Percentiles rank a stretch among this genome's conserved stretches.
These are phyloP conservation scores for Trichocladium antarcticum DNA, from an alignment of 495 filamentous ascomycete genomes.

Conservation along the genomic window DNA sequence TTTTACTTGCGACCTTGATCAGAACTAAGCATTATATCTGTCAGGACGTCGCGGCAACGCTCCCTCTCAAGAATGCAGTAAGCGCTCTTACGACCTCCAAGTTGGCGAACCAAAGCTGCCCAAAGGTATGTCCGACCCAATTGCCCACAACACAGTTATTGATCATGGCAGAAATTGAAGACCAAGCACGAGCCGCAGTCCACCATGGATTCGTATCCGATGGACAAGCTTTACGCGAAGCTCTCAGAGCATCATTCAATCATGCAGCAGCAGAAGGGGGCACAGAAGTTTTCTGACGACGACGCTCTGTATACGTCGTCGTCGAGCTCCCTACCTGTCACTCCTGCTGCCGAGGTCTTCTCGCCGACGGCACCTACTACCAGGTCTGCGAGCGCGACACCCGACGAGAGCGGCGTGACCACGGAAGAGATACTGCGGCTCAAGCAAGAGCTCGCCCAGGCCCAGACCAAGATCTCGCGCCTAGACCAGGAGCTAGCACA, in stretches of 20 bases:
- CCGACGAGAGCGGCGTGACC: slow-evolving; percentile 21
- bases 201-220: slow-evolving; percentile 28
- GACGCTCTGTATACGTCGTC: slow-evolving; percentile 31
- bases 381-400: slow-evolving; percentile 35
- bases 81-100: slow-evolving; percentile 38
- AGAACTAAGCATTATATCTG: not conserved
- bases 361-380: slow-evolving; percentile 32
- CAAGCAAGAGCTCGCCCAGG: slow-evolving; percentile 66
- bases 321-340: slow-evolving; percentile 45
- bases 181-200: slow-evolving; percentile 32
- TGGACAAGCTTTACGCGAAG: slow-evolving; percentile 55
- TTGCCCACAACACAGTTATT: not conserved
- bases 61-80: slow-evolving; percentile 33
- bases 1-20: not conserved
- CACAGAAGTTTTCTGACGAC: slow-evolving; percentile 36
- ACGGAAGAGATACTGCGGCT: slow-evolving; percentile 40
- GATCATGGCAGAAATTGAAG: slow-evolving; percentile 41
- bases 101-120: slow-evolving; percentile 37
- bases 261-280: slow-evolving; percentile 45
- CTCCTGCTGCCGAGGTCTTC: slow-evolving; percentile 46
- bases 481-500: slow-evolving; percentile 79
- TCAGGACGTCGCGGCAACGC: slow-evolving; percentile 5
- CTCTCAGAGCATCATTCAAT: slow-evolving; percentile 54
- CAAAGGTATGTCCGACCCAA: slow-evolving; percentile 28
- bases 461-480: slow-evolving; percentile 65